Evolutionary conservation across 1,284 basidiomycete genomes (phyloP).

Genomic region (Rugiboletus extremiorientalis): DNA sequence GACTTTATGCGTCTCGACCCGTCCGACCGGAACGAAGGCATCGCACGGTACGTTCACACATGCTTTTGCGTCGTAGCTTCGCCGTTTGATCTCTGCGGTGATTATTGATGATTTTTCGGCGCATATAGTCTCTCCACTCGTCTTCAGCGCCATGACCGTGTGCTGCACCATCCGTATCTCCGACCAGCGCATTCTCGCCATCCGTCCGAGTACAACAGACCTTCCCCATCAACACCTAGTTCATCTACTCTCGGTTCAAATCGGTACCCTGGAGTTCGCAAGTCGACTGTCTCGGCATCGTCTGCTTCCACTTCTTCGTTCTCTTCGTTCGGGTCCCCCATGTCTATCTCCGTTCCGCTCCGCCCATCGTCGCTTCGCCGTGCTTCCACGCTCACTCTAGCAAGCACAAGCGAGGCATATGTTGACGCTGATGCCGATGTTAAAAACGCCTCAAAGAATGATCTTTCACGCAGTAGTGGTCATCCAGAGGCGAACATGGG

Average conservation of each 20-base stretch:
- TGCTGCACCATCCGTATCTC: conserved; percentile 60
- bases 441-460: conserved; percentile 14
- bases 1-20: conserved; percentile 63
- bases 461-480: conserved; percentile 15
- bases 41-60: conserved; percentile 52
- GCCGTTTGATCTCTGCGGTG: conserved; percentile 1
- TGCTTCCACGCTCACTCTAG: conserved; percentile 34
- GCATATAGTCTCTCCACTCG: conserved; percentile 60
- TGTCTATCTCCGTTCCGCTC: conserved; percentile 34
- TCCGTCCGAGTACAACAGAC: conserved; percentile 33
- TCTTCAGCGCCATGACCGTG: conserved; percentile 63
- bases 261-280: conserved; percentile 20
- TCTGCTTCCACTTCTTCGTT: conserved; percentile 35
- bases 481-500: conserved; percentile 7
- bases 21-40: conserved; percentile 50
- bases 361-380: conserved; percentile 37
- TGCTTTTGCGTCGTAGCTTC: conserved; percentile 3
- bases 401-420: conserved; percentile 35
- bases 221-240: conserved; percentile 61
- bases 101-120: conserved; percentile 10
- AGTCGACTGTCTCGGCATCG: conserved; percentile 29
- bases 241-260: conserved; percentile 59
- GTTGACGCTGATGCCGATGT: conserved; percentile 24
- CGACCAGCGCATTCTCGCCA: conserved; percentile 41
- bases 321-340: conserved; percentile 36